Conservation (phyloP, 306 rosid species). For the Prunus dulcis region DNA sequence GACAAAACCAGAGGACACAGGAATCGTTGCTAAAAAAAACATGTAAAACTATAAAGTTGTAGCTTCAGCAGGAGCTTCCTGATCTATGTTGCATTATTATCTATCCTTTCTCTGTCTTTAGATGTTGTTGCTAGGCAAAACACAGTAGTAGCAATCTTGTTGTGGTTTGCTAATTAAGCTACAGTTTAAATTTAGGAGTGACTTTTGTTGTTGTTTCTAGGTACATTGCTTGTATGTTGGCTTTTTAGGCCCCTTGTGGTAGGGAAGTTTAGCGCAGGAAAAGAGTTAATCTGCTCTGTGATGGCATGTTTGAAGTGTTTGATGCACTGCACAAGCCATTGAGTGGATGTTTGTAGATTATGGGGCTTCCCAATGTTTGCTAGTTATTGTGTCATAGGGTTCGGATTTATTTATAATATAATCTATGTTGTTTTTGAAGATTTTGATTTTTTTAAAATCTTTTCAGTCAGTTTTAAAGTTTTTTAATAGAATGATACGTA, state of each 20-base stretch:
- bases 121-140: conserved; percentile 15
- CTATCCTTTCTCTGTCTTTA: not conserved
- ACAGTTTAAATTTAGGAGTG: not conserved
- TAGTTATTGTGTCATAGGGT: not conserved
- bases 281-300: not conserved
- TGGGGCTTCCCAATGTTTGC: conserved; percentile 11
- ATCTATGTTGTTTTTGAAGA: not conserved
- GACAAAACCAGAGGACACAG: not conserved
- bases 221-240: not conserved
- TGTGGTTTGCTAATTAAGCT: conserved; percentile 5
- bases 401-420: not conserved
- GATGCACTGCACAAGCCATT: not conserved
- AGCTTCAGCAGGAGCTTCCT: not conserved
- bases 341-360: conserved; percentile 7
- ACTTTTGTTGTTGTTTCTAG: conserved; percentile 3
- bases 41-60: not conserved
- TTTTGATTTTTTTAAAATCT: not conserved
- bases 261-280: conserved; percentile 6
- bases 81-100: not conserved
- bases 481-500: not conserved
- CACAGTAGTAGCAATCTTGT: not conserved
- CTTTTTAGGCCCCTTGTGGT: not conserved
- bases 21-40: not conserved
- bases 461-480: not conserved
- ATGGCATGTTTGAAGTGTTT: not conserved